Percentiles rank a stretch among this genome's conserved stretches.
phyloP scores from a whole-genome alignment of 1,284 basidiomycete species.

The Irpex lacteus region DNA sequence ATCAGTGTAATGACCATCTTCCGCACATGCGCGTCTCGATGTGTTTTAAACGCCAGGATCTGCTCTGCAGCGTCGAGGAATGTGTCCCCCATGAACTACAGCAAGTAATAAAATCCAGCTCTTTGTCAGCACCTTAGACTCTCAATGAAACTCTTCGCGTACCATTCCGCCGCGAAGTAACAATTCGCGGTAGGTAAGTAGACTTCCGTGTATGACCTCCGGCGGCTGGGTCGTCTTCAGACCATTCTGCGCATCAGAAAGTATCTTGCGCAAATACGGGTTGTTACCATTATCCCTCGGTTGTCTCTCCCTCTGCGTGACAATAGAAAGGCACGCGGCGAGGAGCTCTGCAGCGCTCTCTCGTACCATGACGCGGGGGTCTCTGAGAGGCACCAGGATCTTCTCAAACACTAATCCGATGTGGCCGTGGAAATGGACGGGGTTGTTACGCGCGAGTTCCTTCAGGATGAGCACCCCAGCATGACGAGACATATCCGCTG shows the following conservation, averaged over 20 bases:
- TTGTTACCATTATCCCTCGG: slow-evolving; percentile 38
- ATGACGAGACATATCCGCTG: slow-evolving; percentile 44
- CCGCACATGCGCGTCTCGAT: slow-evolving; percentile 83
- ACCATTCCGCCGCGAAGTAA: slow-evolving; percentile 93
- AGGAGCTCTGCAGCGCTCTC: slow-evolving; percentile 91
- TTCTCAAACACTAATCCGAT: slow-evolving; percentile 88
- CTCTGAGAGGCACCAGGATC: slow-evolving; percentile 85
- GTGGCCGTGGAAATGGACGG: slow-evolving; percentile 83
- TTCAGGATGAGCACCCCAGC: slow-evolving; percentile 88
- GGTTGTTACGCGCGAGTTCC: slow-evolving; percentile 86
- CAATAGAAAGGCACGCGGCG: slow-evolving; percentile 86
- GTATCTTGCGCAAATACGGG: slow-evolving; percentile 73
- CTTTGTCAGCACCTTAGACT: background rate
- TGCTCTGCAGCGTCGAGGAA: slow-evolving; percentile 90
- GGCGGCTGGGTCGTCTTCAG: slow-evolving; percentile 72
- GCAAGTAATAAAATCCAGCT: background rate
- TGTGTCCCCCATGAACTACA: slow-evolving; percentile 89
- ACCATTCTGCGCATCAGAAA: slow-evolving; percentile 88
- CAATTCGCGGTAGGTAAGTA: slow-evolving; percentile 91
- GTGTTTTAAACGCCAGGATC: slow-evolving; percentile 86
- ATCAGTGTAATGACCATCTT: slow-evolving; percentile 94
- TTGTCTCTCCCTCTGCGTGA: slow-evolving; percentile 70
- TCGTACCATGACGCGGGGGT: slow-evolving; percentile 80
- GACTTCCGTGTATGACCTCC: slow-evolving; percentile 90
- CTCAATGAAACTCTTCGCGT: slow-evolving; percentile 17